Conservation (phyloP, 495 filamentous ascomycete species). For the Mytilinidion resinicola region DNA sequence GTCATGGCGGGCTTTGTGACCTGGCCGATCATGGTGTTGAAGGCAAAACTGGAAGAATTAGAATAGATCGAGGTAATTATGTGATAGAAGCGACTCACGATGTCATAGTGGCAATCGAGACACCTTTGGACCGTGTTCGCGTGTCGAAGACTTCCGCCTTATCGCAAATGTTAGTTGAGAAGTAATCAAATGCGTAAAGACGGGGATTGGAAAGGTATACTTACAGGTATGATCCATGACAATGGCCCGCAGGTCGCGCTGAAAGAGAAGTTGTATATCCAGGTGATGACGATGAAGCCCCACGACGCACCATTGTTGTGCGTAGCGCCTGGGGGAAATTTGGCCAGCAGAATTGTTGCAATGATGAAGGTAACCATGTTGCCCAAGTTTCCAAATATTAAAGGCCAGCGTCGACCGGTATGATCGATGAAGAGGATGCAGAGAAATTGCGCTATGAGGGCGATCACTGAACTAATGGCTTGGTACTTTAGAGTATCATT, state of each 20-base stretch:
- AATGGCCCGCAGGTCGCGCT: conserved; percentile 58
- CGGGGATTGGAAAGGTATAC: no score
- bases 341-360: conserved; percentile 47
- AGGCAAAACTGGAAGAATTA: conserved; percentile 46
- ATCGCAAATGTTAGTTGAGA: no score
- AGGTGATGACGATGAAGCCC: conserved; percentile 68
- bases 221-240: conserved; percentile 53
- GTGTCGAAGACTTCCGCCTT: conserved; percentile 63
- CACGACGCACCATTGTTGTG: conserved; percentile 56
- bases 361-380: conserved; percentile 56
- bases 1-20: conserved; percentile 57
- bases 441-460: conserved; percentile 55
- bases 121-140: conserved; percentile 58
- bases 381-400: conserved; percentile 60
- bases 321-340: conserved; percentile 49
- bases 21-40: conserved; percentile 70
- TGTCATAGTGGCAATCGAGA: conserved; percentile 59
- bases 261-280: conserved; percentile 66
- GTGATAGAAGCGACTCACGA: no score
- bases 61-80: no score
- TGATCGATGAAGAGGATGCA: conserved; percentile 64
- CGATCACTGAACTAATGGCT: conserved; percentile 63
- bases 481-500: conserved; percentile 65
- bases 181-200: no score
- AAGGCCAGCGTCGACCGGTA: conserved; percentile 56